Evolutionary conservation across 495 filamentous ascomycete genomes (phyloP).

Genomic region (Xylaria palmicola): DNA sequence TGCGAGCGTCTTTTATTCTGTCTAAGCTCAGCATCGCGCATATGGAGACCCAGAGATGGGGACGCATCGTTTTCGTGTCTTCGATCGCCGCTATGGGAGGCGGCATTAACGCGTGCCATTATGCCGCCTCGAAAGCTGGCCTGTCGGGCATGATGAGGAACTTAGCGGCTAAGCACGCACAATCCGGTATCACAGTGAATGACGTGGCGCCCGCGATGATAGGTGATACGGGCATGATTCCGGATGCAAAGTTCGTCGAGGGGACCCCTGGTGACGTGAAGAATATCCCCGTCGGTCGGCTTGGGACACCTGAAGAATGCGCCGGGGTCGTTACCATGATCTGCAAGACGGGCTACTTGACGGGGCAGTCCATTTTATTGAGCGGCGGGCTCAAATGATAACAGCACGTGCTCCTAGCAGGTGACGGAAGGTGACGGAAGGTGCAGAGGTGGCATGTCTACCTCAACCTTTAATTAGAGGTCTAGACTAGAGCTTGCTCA

Average conservation of each 20-base stretch:
- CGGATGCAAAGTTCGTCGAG: constrained; percentile 51
- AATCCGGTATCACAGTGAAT: constrained; percentile 69
- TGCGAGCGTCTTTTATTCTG: constrained; percentile 64
- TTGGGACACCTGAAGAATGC: constrained; percentile 66
- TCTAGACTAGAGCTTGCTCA: too few species aligned
- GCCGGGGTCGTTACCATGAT: constrained; percentile 68
- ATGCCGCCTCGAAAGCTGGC: constrained; percentile 64
- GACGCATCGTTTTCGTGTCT: constrained; percentile 66
- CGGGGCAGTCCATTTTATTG: constrained; percentile 58
- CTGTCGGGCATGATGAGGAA: constrained; percentile 67
- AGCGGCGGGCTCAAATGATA: constrained; percentile 53
- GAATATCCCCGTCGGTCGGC: constrained; percentile 60
- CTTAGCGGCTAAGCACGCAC: constrained; percentile 59
- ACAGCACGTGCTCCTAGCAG: neutral
- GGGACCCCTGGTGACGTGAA: constrained; percentile 49
- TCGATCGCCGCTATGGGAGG: constrained; percentile 66
- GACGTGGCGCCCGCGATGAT: constrained; percentile 77
- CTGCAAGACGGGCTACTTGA: constrained; percentile 68
- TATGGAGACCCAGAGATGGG: constrained; percentile 64
- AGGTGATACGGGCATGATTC: constrained; percentile 65
- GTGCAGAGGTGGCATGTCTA: too few species aligned
- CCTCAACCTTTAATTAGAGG: too few species aligned
- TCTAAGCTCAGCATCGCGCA: constrained; percentile 62
- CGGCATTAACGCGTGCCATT: constrained; percentile 69
- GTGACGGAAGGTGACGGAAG: too few species aligned